Evolutionary conservation across 768 basidiomycete genomes (phyloP), one percentile per base, ranked within the genome.

Genomic region (Heimioporus sp.): DNA sequence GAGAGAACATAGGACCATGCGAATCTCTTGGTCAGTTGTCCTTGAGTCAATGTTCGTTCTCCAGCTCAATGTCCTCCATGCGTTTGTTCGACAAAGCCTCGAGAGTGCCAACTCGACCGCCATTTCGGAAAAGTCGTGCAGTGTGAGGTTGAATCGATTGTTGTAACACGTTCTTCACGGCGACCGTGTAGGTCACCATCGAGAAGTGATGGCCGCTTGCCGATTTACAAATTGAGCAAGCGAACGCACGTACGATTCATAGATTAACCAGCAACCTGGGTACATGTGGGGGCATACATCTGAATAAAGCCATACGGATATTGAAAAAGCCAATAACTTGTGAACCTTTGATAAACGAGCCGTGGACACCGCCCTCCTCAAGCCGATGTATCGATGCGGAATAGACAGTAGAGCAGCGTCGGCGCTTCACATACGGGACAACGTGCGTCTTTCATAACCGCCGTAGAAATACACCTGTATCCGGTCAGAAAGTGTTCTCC

Each of bases 341-440:
- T 13, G 44, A 9, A 30, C 49, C 21, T 43, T 12, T 24, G 20
- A 11, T 17, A 50, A n/a, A n/a, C 24, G n/a, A 46, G 8, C 19
- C n/a, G 44, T 4, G n/a, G n/a, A n/a, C n/a, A n/a, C n/a, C n/a
- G n/a, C n/a, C 46, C 34, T 7, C 4, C 19, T 66, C 56, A 68
- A 40, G 55, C 56, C 20, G 52, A 68, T 40, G 78, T 57, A 51
- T 82, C 76, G 9, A 85, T 67, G 42, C 73, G 71, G 67, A 83
- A 81, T 19, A 83, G 62, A 58, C 80, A 83, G 56, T 84, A 83
- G 44, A 82, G 57, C 40, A 82, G 60, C 1, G 77, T 78, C 2
- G 81, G 77, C 1, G 74, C 73, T 35, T 71, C 68, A 56, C 82
- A 84, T 0, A 78, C 73, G 1, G 82, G 81, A 58, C 83, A 85